phyloP scores from a whole-genome alignment of 768 basidiomycete genomes.

The Trametes maxima region DNA sequence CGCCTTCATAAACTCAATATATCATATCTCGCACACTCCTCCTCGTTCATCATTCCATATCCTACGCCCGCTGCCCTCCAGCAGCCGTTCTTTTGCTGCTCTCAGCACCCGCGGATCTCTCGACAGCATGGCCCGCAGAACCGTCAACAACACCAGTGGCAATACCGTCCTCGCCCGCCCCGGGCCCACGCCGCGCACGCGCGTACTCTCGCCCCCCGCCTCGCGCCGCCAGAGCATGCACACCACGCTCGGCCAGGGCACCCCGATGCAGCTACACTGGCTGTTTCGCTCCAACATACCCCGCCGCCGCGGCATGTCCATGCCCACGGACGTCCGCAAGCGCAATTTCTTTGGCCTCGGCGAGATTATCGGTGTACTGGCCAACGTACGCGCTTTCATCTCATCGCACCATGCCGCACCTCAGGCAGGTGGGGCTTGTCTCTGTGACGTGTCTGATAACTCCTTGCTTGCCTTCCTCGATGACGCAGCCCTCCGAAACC shows the following conservation, averaged over 20 bases:
- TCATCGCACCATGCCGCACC: constrained; percentile 3
- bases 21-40: constrained; percentile 17
- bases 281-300: constrained; percentile 76
- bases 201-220: constrained; percentile 30
- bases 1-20: constrained; percentile 14
- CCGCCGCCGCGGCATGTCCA: constrained; percentile 57
- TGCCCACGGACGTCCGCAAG: constrained; percentile 62
- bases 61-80: constrained; percentile 9
- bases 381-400: constrained; percentile 56
- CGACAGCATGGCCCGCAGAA: constrained; percentile 25
- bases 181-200: constrained; percentile 24
- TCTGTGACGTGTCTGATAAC: constrained; percentile 17
- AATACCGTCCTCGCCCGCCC: constrained; percentile 20
- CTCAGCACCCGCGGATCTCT: constrained; percentile 12
- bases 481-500: constrained; percentile 69
- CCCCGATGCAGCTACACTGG: constrained; percentile 56
- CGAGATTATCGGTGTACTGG: constrained; percentile 73
- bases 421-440: not conserved
- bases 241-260: constrained; percentile 23
- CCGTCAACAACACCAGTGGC: constrained; percentile 16
- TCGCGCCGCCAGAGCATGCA: constrained; percentile 35
- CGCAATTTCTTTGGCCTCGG: constrained; percentile 80
- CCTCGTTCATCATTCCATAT: constrained; percentile 18
- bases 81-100: constrained; percentile 9
- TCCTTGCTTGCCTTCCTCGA: constrained; percentile 15